Percentiles rank a stretch among this genome's conserved stretches.
These are phyloP conservation scores for Phytopythium helicoides DNA, from an alignment of 352 stramenopile species.

Conservation along the genomic window DNA sequence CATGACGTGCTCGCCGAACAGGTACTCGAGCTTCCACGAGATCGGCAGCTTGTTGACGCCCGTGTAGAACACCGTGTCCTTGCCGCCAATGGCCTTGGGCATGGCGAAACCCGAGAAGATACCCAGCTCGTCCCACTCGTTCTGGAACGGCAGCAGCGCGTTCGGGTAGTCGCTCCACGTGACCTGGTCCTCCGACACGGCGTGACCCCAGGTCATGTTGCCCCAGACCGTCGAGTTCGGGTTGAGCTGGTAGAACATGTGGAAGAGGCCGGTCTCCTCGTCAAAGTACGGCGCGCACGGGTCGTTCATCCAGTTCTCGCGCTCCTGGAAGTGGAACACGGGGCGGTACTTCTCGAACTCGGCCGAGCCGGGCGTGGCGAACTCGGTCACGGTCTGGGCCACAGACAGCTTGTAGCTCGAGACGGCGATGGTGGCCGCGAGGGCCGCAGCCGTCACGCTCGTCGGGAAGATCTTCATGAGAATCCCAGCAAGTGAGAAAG, in stretches of 20 bases:
- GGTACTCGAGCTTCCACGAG: constrained; percentile 47
- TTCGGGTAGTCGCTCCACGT: constrained; percentile 69
- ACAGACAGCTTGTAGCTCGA: constrained; percentile 1
- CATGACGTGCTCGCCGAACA: constrained; percentile 66
- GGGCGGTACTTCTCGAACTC: constrained; percentile 58
- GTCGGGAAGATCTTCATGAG: constrained; percentile 9
- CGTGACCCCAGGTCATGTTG: constrained; percentile 81
- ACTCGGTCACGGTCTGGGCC: constrained; percentile 13
- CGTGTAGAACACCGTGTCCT: constrained; percentile 71
- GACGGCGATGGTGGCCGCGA: constrained; percentile 5
- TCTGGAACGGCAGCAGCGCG: constrained; percentile 42
- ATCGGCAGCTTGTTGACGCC: constrained; percentile 45
- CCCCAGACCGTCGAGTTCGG: constrained; percentile 52
- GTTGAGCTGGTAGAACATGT: constrained; percentile 84
- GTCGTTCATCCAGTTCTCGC: constrained; percentile 85
- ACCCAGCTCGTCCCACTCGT: constrained; percentile 69
- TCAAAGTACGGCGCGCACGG: constrained; percentile 77
- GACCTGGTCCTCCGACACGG: constrained; percentile 67
- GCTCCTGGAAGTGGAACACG: constrained; percentile 56
- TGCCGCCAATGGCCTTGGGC: constrained; percentile 53
- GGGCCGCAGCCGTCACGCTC: constrained; percentile 1
- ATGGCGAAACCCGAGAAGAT: constrained; percentile 74
- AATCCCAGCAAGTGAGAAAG: not conserved
- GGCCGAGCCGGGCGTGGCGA: constrained; percentile 28
- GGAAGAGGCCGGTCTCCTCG: constrained; percentile 51